phyloP scores from a whole-genome alignment of 176 grass and related monocot genomes.

The Eragrostis curvula region DNA sequence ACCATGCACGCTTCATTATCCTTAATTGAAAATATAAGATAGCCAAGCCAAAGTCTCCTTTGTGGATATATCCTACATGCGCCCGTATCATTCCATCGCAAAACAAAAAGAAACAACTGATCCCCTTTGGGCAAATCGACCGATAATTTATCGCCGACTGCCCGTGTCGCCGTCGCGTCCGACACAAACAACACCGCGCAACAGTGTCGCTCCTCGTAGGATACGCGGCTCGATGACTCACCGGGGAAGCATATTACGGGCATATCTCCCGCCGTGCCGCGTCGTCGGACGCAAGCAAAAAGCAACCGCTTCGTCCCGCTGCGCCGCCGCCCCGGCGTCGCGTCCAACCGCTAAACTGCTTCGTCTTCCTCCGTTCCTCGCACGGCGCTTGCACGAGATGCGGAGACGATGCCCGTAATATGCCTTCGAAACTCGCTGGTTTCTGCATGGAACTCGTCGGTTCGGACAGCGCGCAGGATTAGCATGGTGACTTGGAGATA shows the following conservation, averaged over 20 bases:
- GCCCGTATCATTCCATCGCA: not conserved
- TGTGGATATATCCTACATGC: not conserved
- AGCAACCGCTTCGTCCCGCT: not conserved
- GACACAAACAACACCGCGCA: not conserved
- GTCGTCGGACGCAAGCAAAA: not conserved
- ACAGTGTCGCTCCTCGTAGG: not conserved
- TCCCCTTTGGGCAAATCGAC: constrained; percentile 3
- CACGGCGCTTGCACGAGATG: not conserved
- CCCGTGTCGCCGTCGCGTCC: constrained; percentile 21
- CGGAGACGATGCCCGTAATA: constrained; percentile 16
- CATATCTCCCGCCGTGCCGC: constrained; percentile 32
- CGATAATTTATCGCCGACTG: not conserved
- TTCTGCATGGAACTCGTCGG: not conserved
- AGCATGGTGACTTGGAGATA: not conserved
- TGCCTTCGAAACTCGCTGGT: not conserved
- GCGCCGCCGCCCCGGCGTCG: not conserved
- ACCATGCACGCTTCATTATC: not conserved
- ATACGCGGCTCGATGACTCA: not conserved
- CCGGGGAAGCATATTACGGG: constrained; percentile 15
- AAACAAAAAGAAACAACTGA: no score
- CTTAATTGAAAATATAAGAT: not conserved
- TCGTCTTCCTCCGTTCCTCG: not conserved
- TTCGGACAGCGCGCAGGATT: not conserved
- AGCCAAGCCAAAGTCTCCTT: not conserved
- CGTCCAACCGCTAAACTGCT: not conserved